Evolutionary conservation across 2,329 filamentous ascomycete species (phyloP), one percentile per base, ranked within the genome.

Genomic region (Aspergillus sp.): DNA sequence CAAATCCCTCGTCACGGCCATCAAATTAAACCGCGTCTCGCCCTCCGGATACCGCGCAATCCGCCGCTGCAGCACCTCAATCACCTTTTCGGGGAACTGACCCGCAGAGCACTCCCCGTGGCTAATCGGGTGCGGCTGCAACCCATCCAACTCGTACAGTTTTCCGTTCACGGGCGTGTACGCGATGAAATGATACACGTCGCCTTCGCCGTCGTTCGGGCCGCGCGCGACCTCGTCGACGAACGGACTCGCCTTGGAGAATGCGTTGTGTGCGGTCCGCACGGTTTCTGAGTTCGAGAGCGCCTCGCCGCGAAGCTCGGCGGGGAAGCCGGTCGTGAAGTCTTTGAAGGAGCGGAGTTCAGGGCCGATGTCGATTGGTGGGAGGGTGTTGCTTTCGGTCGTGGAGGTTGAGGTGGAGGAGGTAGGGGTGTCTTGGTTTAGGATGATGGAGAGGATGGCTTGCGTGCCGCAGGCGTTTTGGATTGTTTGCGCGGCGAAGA

Each of bases 391-490:
- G 22, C 22, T 29, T 29, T 29, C 4, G 36, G 24, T 22, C 2
- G 22, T 55, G 5, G 32, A 47, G 58, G 3, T 66, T 66, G 73
- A 64, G 36, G 36, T 4, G 16, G 16, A 14, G 16, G 36, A n/a
- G 16, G 36, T 7, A 4, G 32, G 32, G 12, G 32, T 36, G 56
- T 79, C 82, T 76, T 96, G 90, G 80, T 99, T 99, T 66, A 99
- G 82, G 32, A 98, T 84, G 56, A 98, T 91, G 55, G 90, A 95
- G 46, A 99, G 85, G 51, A 99, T 86, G 3, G 95, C 95, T 77
- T 99, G 95, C 16, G 95, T 99, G 49, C 93, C 95, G 79, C 95
- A 99, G 7, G 95, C 95, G 77, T 99, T 99, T 78, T 98, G 94
- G 74, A 99, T 99, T 4, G 94, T 98, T 80, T 99, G 95, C 31